phyloP scores from a whole-genome alignment of 1,284 basidiomycete genomes.

The Ceratobasidium sp. region DNA sequence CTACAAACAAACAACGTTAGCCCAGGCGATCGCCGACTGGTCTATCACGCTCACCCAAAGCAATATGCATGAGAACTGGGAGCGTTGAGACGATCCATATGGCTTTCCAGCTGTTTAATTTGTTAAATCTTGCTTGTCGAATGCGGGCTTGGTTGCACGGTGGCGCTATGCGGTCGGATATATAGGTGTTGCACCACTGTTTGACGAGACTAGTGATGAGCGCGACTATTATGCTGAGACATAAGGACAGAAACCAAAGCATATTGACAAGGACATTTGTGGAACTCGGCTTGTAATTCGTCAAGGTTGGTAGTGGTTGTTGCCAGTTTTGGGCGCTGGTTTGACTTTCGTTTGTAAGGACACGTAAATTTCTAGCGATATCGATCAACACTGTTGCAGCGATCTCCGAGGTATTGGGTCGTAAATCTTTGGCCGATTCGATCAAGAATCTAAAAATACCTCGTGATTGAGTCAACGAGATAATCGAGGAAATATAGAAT shows the following conservation, averaged over 20 bases:
- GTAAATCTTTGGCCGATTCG: background rate
- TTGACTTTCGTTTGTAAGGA: no score
- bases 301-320: no score
- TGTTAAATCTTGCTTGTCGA: constrained; percentile 6
- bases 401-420: background rate
- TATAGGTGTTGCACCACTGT: constrained; percentile 8
- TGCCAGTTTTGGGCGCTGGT: no score
- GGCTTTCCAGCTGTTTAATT: background rate
- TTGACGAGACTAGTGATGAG: constrained; percentile 7
- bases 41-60: constrained; percentile 11
- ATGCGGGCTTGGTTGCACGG: constrained; percentile 10
- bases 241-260: background rate
- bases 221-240: constrained; percentile 6
- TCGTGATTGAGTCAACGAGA: background rate
- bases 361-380: background rate
- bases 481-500: background rate
- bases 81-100: background rate
- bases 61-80: background rate
- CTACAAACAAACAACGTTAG: background rate
- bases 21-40: no score
- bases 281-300: background rate
- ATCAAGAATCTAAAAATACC: background rate
- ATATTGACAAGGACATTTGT: background rate
- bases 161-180: constrained; percentile 4
- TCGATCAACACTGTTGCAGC: background rate